Base-by-base conservation (phyloP, 164 flowering plant genomes). In the Chloranthus sessilifolius region DNA sequence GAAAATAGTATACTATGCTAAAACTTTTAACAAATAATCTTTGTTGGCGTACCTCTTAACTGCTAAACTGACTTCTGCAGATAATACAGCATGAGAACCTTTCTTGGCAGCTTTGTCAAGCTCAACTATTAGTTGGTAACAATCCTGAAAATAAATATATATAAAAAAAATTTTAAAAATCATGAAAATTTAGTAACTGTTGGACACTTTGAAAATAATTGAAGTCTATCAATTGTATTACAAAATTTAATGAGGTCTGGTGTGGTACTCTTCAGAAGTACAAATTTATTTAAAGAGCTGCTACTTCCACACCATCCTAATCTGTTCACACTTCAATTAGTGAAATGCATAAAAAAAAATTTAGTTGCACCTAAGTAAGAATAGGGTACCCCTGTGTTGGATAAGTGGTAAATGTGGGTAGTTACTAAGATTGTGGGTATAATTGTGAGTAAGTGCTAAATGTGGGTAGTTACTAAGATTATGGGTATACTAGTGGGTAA, bases 91-190 rank as follows among this genome's bases (percentile, higher is more conserved):
- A 15, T 35, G 37, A 16, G 10, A 16, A 27, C 52, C 31, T 2
- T 22, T 15, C 38, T 47, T 36, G n/a, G 30, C 41, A 23, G 33
- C 60, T 25, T 57, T 58, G 34, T 64, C 69, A 22, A 69, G 69
- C 50, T 69, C 73, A 17, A 60, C 26, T 31, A 61, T 50, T 33
- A 69, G 73, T 37, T 53, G 69, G 54, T 69, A 57, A 28, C 69
- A 47, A 12, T 69, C 69, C 73, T 69, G 59, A 41, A 60, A 14
- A 21, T 40, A 43, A 23, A 14, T 24, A 39, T n/a, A 38, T 21
- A 19, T 3, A 33, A 26, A 9, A n/a, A 35, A 14, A 51, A 8
- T 9, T n/a, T 52, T 9, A 0, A 19, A 47, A 6, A 20, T 23
- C 8, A n/a, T 14, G 42, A 31, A n/a, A n/a, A 16, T n/a, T 34